Evolutionary conservation across 108 stramenopile genomes (phyloP).

Genomic region (Craspedostauros australis): DNA sequence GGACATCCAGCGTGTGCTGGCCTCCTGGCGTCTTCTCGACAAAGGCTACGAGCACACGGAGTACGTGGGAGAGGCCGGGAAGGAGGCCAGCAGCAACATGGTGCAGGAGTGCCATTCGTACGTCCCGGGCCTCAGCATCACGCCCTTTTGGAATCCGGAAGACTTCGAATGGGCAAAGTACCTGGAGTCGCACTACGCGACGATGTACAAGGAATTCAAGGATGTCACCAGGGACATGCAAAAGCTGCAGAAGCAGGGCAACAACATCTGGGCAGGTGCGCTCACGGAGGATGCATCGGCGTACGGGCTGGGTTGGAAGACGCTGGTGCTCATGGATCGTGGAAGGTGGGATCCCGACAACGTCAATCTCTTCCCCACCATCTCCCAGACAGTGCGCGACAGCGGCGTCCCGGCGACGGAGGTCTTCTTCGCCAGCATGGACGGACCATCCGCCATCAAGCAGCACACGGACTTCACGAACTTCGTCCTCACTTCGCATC

Average conservation of each 20-base stretch:
- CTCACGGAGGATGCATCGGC: conserved; percentile 65
- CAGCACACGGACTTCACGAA: conserved; percentile 75
- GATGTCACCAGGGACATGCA: conserved; percentile 44
- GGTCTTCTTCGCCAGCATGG: conserved; percentile 89
- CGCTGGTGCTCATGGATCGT: conserved; percentile 85
- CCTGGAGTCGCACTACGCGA: conserved; percentile 44
- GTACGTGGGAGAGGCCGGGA: conserved; percentile 43
- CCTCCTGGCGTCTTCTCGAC: conserved; percentile 67
- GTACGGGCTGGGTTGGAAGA: conserved; percentile 88
- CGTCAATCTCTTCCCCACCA: conserved; percentile 74
- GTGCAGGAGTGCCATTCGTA: conserved; percentile 75
- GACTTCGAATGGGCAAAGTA: conserved; percentile 54
- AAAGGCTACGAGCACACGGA: conserved; percentile 64
- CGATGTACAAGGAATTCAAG: conserved; percentile 74
- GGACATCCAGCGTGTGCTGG: conserved; percentile 53
- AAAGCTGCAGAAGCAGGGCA: conserved; percentile 50
- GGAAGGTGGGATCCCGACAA: conserved; percentile 85
- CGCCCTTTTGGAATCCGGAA: conserved; percentile 59
- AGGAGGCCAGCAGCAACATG: conserved; percentile 29
- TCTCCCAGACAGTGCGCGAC: conserved; percentile 55
- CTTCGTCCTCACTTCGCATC: conserved; percentile 87
- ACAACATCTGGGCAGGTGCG: conserved; percentile 84
- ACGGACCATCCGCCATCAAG: conserved; percentile 50
- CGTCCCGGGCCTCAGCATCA: conserved; percentile 61
- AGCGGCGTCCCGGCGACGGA: conserved; percentile 76